Conservation (phyloP, 2,329 filamentous ascomycete species). For the Pseudocercospora pini-densiflorae region DNA sequence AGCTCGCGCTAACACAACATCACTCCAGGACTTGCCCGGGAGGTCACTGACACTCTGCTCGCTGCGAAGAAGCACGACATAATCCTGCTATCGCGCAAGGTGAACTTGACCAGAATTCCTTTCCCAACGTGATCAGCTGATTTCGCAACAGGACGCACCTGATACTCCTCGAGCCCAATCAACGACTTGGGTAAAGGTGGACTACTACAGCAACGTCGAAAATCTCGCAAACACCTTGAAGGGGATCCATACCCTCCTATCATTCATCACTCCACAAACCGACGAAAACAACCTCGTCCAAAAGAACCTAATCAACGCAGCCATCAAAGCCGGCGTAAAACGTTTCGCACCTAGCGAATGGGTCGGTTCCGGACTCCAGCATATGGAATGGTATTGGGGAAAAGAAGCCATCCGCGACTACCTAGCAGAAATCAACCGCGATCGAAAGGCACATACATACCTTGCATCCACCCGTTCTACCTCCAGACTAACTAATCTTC, state of each 20-base stretch:
- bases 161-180: neutral
- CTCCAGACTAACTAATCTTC: too few species aligned
- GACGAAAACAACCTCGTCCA: conserved; percentile 18
- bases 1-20: neutral
- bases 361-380: conserved; percentile 12
- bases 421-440: conserved; percentile 56
- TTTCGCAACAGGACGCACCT: neutral
- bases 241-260: conserved; percentile 20
- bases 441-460: too few species aligned
- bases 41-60: conserved; percentile 57
- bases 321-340: conserved; percentile 16
- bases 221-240: conserved; percentile 3
- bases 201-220: conserved; percentile 10
- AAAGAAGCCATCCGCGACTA: conserved; percentile 59
- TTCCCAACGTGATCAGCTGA: neutral
- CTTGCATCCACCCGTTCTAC: too few species aligned
- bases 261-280: conserved; percentile 22
- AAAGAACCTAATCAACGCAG: conserved; percentile 22
- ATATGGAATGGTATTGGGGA: conserved; percentile 54
- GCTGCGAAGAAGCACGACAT: conserved; percentile 59
- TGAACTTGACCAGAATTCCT: conserved; percentile 26
- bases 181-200: conserved; percentile 7
- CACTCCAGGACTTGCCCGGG: conserved; percentile 46
- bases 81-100: conserved; percentile 55
- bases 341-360: conserved; percentile 25